These are phyloP conservation scores for Apiospora pterosperma DNA, from an alignment of 2,329 filamentous ascomycete genomes.

Conservation along the genomic window DNA sequence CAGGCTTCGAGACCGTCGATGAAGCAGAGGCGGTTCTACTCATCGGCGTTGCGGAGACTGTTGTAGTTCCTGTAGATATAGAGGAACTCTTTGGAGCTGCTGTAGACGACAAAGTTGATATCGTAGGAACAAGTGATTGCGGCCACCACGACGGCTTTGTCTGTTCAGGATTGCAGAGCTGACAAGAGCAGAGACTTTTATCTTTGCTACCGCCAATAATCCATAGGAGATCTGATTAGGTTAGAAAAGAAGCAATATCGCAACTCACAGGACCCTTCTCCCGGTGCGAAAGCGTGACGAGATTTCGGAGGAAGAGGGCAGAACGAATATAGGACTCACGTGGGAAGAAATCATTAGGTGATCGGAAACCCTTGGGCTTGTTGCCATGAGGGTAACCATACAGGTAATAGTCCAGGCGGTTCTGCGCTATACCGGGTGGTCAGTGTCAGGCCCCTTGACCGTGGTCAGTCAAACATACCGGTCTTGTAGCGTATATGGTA, in stretches of 20 bases:
- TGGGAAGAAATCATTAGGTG: slow-evolving; percentile 13
- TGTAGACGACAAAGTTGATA: neutral
- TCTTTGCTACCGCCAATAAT: slow-evolving; percentile 9
- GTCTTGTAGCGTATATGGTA: slow-evolving; percentile 13
- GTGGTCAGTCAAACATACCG: neutral
- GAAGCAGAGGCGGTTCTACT: slow-evolving; percentile 8
- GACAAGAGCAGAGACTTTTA: slow-evolving; percentile 8
- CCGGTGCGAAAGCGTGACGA: neutral
- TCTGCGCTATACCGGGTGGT: neutral
- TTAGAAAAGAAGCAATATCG: neutral
- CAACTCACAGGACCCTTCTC: neutral
- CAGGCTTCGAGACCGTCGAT: neutral
- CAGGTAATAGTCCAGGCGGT: slow-evolving; percentile 11
- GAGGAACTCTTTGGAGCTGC: neutral
- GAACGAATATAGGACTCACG: neutral
- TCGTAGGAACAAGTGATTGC: neutral
- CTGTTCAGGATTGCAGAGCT: slow-evolving; percentile 10
- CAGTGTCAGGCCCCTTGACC: neutral
- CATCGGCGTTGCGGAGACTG: slow-evolving; percentile 6
- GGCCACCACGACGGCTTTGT: slow-evolving; percentile 6
- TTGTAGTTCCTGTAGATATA: neutral
- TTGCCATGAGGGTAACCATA: slow-evolving; percentile 13
- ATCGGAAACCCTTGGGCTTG: slow-evolving; percentile 9
- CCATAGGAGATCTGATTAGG: slow-evolving; percentile 10
- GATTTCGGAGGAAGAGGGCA: neutral